Conservation (phyloP, 176 grass and related monocot species). For the Zizania latifolia region DNA sequence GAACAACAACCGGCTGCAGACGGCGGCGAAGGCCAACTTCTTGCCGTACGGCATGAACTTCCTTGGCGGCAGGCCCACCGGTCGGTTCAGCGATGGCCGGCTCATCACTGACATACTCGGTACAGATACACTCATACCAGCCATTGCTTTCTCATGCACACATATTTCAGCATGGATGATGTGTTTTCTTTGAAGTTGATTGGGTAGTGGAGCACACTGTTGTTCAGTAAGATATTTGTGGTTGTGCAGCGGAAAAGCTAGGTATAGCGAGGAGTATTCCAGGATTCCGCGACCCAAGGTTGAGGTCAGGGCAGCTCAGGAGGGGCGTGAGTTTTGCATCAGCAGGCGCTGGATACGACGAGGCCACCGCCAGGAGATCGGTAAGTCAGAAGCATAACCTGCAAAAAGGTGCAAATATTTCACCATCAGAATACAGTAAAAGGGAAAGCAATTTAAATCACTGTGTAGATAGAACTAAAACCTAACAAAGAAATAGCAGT, state of each 20-base stretch:
- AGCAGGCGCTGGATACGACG: constrained; percentile 60
- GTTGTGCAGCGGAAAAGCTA: constrained; percentile 42
- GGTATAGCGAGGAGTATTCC: constrained; percentile 45
- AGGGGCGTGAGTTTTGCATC: constrained; percentile 68
- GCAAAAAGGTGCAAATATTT: too few species aligned
- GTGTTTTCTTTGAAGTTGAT: too few species aligned
- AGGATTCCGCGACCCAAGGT: constrained; percentile 44
- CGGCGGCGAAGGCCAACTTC: constrained; percentile 56
- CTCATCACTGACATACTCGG: constrained; percentile 58
- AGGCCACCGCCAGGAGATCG: constrained; percentile 46
- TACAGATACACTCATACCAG: too few species aligned
- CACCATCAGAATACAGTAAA: too few species aligned
- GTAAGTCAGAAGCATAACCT: constrained; percentile 27
- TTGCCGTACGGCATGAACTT: constrained; percentile 54
- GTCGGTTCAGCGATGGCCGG: constrained; percentile 51
- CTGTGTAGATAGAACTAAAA: too few species aligned
- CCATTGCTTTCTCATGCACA: too few species aligned
- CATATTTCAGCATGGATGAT: too few species aligned
- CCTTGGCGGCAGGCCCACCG: constrained; percentile 40
- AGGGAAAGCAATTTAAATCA: too few species aligned
- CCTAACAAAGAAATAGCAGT: too few species aligned
- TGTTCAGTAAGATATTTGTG: not conserved
- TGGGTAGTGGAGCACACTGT: not conserved
- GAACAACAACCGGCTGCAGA: constrained; percentile 64
- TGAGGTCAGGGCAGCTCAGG: constrained; percentile 37